These are phyloP conservation scores for Neonothopanus nambi DNA, from an alignment of 1,284 basidiomycete species.

Conservation along the genomic window DNA sequence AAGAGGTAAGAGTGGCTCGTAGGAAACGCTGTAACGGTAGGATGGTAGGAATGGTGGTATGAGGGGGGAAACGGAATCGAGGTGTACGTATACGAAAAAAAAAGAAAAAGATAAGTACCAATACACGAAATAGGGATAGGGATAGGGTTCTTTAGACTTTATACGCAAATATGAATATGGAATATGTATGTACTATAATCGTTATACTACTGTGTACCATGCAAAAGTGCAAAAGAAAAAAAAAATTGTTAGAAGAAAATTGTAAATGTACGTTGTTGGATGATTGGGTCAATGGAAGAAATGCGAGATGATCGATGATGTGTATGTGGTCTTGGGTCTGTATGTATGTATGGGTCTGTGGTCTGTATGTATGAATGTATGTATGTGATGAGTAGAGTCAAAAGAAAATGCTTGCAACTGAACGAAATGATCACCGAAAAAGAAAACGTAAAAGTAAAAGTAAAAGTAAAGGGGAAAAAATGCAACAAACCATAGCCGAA, in stretches of 20 bases:
- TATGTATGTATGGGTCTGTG: background rate
- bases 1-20: too few relatives aligned
- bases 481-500: too few relatives aligned
- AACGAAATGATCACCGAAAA: background rate
- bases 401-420: background rate
- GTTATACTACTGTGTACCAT: background rate
- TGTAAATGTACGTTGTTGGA: background rate
- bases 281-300: background rate
- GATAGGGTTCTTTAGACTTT: background rate
- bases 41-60: background rate
- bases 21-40: too few relatives aligned
- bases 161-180: background rate
- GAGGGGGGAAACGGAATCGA: background rate
- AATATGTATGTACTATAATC: slow-evolving; percentile 10
- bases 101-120: background rate
- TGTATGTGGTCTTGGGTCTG: too few relatives aligned
- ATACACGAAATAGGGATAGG: background rate
- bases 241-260: background rate
- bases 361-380: background rate
- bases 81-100: background rate
- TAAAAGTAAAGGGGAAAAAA: too few relatives aligned
- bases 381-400: background rate
- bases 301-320: too few relatives aligned
- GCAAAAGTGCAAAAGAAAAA: background rate
- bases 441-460: background rate